Evolutionary conservation across 169 alveolate species (phyloP).

Genomic region (Theileria equi): DNA sequence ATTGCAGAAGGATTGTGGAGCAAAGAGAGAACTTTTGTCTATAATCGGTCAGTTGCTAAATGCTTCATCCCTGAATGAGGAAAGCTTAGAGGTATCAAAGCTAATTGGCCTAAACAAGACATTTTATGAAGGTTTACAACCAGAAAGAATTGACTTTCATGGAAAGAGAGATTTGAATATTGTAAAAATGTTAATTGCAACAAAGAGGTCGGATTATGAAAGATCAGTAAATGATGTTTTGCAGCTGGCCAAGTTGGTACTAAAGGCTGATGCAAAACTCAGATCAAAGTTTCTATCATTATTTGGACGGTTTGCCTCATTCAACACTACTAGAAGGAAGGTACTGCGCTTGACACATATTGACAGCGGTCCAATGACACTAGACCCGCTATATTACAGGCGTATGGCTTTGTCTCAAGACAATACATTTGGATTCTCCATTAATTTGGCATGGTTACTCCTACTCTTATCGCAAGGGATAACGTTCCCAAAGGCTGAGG

Average conservation of each 20-base stretch:
- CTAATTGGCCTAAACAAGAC: background rate
- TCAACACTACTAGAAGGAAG: slow-evolving; percentile 19
- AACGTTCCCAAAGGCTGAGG: slow-evolving; percentile 57
- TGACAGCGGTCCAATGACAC: slow-evolving; percentile 36
- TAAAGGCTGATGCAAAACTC: slow-evolving; percentile 20
- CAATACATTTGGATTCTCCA: slow-evolving; percentile 66
- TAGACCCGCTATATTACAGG: slow-evolving; percentile 18
- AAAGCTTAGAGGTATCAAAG: slow-evolving; percentile 9
- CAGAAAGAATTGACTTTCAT: slow-evolving; percentile 25
- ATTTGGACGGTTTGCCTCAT: slow-evolving; percentile 29
- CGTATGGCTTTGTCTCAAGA: slow-evolving; percentile 60
- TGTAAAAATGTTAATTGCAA: slow-evolving; percentile 1
- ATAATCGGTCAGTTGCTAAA: slow-evolving; percentile 33
- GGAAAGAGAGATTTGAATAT: slow-evolving; percentile 38
- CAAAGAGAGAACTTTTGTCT: slow-evolving; percentile 27
- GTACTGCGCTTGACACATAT: slow-evolving; percentile 37
- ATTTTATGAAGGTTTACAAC: slow-evolving; percentile 18
- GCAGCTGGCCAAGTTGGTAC: slow-evolving; percentile 12
- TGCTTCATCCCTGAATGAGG: slow-evolving; percentile 40
- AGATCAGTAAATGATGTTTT: slow-evolving; percentile 3
- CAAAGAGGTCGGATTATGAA: slow-evolving; percentile 33
- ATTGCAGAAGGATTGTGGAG: slow-evolving; percentile 14
- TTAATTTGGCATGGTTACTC: slow-evolving; percentile 69
- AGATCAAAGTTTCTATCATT: slow-evolving; percentile 14
- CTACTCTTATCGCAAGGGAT: slow-evolving; percentile 68